phyloP scores from a whole-genome alignment of 345 rosid species.

The Populus pruinosa region DNA sequence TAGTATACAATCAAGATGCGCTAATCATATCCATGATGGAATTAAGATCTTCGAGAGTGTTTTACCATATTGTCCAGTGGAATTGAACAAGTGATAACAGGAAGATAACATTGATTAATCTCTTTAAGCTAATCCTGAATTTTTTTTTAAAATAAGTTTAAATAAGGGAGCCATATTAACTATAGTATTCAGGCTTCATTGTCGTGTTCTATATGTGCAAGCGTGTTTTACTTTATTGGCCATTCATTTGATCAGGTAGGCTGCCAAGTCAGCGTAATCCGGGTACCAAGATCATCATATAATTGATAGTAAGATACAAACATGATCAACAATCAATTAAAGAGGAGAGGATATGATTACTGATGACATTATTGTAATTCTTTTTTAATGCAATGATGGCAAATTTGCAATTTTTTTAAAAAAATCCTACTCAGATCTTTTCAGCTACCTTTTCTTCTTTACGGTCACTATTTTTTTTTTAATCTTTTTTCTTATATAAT shows the following conservation, averaged over 20 bases:
- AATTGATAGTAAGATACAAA: too few relatives aligned
- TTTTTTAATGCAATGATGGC: too few relatives aligned
- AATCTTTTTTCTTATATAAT: too few relatives aligned
- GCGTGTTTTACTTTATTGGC: neutral
- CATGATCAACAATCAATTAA: too few relatives aligned
- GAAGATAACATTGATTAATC: conserved; percentile 8
- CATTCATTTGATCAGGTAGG: neutral
- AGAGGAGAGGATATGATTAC: too few relatives aligned
- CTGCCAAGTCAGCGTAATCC: neutral
- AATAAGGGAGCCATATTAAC: neutral
- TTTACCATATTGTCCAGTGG: neutral
- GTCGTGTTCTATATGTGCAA: neutral
- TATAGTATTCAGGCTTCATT: neutral
- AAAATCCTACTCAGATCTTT: too few relatives aligned
- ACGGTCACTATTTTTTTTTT: too few relatives aligned
- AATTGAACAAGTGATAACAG: neutral
- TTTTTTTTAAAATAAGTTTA: too few relatives aligned
- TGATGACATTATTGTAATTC: too few relatives aligned
- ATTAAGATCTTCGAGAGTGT: neutral
- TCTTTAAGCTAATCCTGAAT: neutral
- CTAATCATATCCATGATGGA: neutral
- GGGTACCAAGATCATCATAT: neutral
- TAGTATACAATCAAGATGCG: too few relatives aligned
- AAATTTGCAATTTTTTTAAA: too few relatives aligned
- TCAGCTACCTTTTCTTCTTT: too few relatives aligned